Evolutionary conservation across 2,329 filamentous ascomycete genomes (phyloP).

Genomic region (Hymenoscyphus fructigenus): DNA sequence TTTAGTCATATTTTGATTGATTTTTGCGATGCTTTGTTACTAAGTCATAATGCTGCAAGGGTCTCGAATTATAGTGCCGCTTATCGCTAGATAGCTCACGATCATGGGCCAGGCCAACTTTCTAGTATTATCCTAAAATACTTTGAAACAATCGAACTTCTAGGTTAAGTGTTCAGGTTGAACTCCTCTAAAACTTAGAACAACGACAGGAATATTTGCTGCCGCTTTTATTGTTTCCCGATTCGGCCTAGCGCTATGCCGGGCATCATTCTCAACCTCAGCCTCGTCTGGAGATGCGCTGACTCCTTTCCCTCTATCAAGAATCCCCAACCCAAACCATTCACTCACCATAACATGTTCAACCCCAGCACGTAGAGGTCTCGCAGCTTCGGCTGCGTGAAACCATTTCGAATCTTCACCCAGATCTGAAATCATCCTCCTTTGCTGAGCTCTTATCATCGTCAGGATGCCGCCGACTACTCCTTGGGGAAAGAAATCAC

Average conservation of each 20-base stretch:
- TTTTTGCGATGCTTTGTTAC: too few species aligned
- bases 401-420: slow-evolving; percentile 21
- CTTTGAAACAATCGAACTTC: too few species aligned
- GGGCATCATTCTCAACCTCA: slow-evolving; percentile 4
- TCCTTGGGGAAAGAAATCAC: slow-evolving; percentile 37
- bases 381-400: slow-evolving; percentile 34
- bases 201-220: too few species aligned
- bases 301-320: slow-evolving; percentile 11
- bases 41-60: too few species aligned
- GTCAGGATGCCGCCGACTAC: slow-evolving; percentile 36
- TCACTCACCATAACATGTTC: slow-evolving; percentile 21
- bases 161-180: too few species aligned
- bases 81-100: too few species aligned
- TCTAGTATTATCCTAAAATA: too few species aligned
- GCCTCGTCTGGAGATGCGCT: slow-evolving; percentile 9
- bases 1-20: too few species aligned
- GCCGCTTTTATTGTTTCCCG: neutral
- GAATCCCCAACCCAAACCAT: neutral
- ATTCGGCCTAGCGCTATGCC: slow-evolving; percentile 3
- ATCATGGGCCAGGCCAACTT: too few species aligned
- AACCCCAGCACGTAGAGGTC: slow-evolving; percentile 30
- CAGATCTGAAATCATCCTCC: slow-evolving; percentile 13
- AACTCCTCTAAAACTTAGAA: too few species aligned
- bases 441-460: slow-evolving; percentile 17
- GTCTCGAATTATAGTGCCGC: too few species aligned